These are phyloP conservation scores for Coniochaeta prunicola DNA, from an alignment of 2,329 filamentous ascomycete species.

Conservation along the genomic window DNA sequence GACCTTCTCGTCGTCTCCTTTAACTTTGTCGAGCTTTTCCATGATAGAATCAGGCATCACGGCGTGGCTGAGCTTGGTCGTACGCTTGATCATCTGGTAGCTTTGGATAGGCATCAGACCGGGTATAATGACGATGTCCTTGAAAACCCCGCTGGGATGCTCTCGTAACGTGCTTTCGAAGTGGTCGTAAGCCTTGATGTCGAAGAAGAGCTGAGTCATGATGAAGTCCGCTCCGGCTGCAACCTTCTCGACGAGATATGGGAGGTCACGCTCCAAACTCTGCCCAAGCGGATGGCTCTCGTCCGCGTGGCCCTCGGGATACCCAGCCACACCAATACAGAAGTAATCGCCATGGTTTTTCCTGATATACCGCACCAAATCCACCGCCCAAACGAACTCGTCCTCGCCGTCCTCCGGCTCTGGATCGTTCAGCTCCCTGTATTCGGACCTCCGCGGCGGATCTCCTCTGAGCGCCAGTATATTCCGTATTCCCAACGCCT, in stretches of 20 bases:
- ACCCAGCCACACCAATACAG: conserved; percentile 88
- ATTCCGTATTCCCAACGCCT: conserved; percentile 83
- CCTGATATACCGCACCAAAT: conserved; percentile 84
- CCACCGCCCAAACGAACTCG: conserved; percentile 82
- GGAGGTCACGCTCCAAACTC: conserved; percentile 71
- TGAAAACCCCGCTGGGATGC: conserved; percentile 80
- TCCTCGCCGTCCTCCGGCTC: conserved; percentile 64
- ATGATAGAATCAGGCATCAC: conserved; percentile 67
- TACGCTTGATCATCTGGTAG: conserved; percentile 90
- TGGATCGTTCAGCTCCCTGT: conserved; percentile 56
- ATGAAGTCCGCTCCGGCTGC: conserved; percentile 92
- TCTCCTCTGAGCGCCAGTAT: conserved; percentile 90
- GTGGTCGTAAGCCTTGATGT: conserved; percentile 70
- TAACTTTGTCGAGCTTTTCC: conserved; percentile 62
- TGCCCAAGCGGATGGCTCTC: conserved; percentile 71
- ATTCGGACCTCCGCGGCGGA: conserved; percentile 83
- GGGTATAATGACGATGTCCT: conserved; percentile 81
- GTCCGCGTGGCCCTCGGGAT: conserved; percentile 92
- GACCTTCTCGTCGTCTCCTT: conserved; percentile 72
- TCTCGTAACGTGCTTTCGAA: conserved; percentile 73
- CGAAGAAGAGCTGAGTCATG: conserved; percentile 98
- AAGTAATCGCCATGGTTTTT: conserved; percentile 88
- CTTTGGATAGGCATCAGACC: conserved; percentile 97
- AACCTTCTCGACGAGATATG: conserved; percentile 84
- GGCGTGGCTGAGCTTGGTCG: conserved; percentile 90